A percentile compares a stretch with the other conserved stretches of the same genome.
Evolutionary conservation across 2,329 filamentous ascomycete species (phyloP).

Genomic region (Aspergillus fructus): DNA sequence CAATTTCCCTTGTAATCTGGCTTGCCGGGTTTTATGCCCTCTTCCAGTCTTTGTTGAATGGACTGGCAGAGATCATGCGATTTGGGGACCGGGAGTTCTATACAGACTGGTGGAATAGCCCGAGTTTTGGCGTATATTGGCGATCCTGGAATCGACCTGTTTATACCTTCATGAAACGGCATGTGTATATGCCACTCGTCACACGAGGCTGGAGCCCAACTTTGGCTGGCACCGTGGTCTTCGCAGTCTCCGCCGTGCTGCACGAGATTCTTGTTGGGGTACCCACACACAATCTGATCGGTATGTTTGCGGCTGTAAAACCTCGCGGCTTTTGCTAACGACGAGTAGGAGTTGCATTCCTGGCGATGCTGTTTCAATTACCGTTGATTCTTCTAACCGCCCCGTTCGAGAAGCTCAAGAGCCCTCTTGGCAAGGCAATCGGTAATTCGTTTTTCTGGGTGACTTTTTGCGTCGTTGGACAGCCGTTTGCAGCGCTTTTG

Average conservation of each 20-base stretch:
- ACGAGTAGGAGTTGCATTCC: constrained; percentile 75
- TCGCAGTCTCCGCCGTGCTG: constrained; percentile 81
- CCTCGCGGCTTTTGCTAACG: constrained; percentile 7
- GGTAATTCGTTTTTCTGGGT: constrained; percentile 97
- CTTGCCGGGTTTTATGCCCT: constrained; percentile 95
- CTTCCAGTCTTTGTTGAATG: constrained; percentile 91
- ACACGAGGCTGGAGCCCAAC: constrained; percentile 75
- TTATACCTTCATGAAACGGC: constrained; percentile 92
- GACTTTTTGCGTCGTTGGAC: constrained; percentile 90
- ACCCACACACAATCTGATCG: constrained; percentile 90
- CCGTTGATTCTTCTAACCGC: constrained; percentile 81
- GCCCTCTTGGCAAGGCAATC: constrained; percentile 71
- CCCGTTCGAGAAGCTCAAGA: constrained; percentile 74
- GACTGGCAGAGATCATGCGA: constrained; percentile 80
- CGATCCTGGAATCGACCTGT: constrained; percentile 97
- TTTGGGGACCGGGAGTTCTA: constrained; percentile 97
- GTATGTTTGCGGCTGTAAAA: constrained; percentile 46
- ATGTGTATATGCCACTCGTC: constrained; percentile 85
- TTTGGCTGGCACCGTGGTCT: constrained; percentile 76
- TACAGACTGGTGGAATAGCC: constrained; percentile 96
- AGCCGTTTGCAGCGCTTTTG: constrained; percentile 85
- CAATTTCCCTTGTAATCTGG: constrained; percentile 95
- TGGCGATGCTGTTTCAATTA: constrained; percentile 91
- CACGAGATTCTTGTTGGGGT: constrained; percentile 93
- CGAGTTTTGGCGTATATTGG: constrained; percentile 85